phyloP scores from a whole-genome alignment of 2,329 filamentous ascomycete species.

The Lasiodiplodia hormozganensis region DNA sequence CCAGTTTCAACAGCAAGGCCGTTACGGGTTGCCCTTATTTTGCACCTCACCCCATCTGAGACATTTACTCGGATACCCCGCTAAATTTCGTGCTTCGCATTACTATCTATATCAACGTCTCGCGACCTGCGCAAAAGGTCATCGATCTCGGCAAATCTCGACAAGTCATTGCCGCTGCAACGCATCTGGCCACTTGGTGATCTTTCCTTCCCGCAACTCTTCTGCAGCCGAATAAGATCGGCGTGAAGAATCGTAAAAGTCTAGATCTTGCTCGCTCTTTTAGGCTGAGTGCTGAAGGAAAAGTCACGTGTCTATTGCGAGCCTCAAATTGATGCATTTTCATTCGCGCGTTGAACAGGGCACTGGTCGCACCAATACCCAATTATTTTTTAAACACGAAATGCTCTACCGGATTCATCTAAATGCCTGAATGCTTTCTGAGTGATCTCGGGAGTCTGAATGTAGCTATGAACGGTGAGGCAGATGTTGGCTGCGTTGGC shows the following conservation, averaged over 20 bases:
- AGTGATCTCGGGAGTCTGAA: too few species aligned
- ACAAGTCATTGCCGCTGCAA: not conserved
- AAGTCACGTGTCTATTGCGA: not conserved
- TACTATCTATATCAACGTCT: not conserved
- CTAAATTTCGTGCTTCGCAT: not conserved
- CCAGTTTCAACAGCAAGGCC: not conserved
- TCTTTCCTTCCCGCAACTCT: not conserved
- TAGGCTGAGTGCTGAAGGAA: not conserved
- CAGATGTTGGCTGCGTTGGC: too few species aligned
- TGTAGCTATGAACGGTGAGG: too few species aligned
- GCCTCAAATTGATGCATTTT: too few species aligned
- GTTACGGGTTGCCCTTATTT: slow-evolving; percentile 9
- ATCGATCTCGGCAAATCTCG: slow-evolving; percentile 9
- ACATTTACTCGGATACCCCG: not conserved
- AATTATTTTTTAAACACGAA: too few species aligned
- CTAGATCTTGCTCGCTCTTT: not conserved
- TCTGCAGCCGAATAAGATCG: not conserved
- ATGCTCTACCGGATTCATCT: too few species aligned
- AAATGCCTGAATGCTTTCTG: too few species aligned
- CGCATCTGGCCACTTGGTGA: not conserved
- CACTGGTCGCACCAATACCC: too few species aligned
- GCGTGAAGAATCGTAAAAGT: not conserved
- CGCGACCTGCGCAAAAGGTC: not conserved
- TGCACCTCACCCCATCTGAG: slow-evolving; percentile 9
- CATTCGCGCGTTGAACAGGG: too few species aligned